Evolutionary conservation across 352 stramenopile genomes (phyloP), one percentile per base, ranked within the genome.

Genomic region (Peronosclerospora sorghi): DNA sequence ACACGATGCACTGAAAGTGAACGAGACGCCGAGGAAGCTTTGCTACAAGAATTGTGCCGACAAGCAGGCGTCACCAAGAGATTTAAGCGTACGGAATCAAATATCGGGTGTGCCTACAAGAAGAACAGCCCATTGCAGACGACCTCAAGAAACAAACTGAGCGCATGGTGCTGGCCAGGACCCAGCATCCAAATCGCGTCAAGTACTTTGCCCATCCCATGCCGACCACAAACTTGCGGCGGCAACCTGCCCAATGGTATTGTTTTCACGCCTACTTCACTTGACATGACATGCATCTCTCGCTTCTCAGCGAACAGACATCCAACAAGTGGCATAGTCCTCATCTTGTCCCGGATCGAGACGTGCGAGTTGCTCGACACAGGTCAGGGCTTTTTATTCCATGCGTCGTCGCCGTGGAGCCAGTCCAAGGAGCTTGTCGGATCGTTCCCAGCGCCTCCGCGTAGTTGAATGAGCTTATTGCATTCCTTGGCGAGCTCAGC

Each of bases 171-270:
- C 42, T 74, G 3, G 64, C 65, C 2, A 74, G 86, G 51, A 87
- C 87, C 44, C 63, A 83, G 49, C 70, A 86, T 62, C 75, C 86
- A 48, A 63, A 83, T 39, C 73, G 68, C 30, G 58, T 85, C 8
- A 58, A 57, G 8, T 54, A 85, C 45, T 81, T 89, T 35, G 54
- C 77, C 4, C 63, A 14, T 7, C 49, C 68, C 21, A 30, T 59
- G 18, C 72, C 69, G 2, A 42, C 60, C 8, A 72, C 65, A n/a
- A 84, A 83, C 41, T 76, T 71, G 45, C 65, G 68, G 23, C 66
- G 77, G 29, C 86, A 90, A 69, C 79, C 59, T 8, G 68, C 77
- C 27, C 65, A 87, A 59, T 87, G 74, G 77, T 87, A 87, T 62
- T 90, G 15, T 44, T 54, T 32, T 32, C 50, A 47, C n/a, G 45